Evolutionary conservation across 257 asterid species (phyloP), one percentile per base, ranked within the genome.

Genomic region (Solanum chmielewskii): DNA sequence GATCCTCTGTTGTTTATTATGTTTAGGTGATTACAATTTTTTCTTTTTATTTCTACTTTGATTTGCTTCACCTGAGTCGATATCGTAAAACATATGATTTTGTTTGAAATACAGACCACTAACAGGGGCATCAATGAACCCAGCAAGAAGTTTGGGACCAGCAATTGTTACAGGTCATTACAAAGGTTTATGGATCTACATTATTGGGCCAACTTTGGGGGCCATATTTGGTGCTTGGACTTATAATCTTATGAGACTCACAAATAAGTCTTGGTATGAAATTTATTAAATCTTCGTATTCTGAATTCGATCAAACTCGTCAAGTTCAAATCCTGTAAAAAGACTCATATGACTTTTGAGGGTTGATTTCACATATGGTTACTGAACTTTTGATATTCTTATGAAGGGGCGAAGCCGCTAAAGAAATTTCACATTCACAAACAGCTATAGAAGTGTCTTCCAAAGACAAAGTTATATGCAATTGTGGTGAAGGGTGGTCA

Each of bases 141-240:
- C 93, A 59, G 92, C 91, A 68, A 91, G 92, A 60, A 91, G 90
- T 86, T 89, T 90, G 81, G 92, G 92, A 18, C 91, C 93, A 86
- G 90, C 92, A 47, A 88, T 89, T 29, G 88, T 89, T 14, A 88
- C 89, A 78, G 86, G 60, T 29, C 80, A 42, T 15, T 92, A 90
- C 37, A 75, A 35, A 37, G 89, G 90, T 13, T 18, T 89, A 11
- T 90, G 92, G 93, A 80, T 90, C 31, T 92, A 88, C 52, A 73
- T 92, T 3, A 68, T 89, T 11, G 93, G 93, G 9, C 93, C 92
- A 41, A 89, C 23, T 25, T 35, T 82, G 1, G 92, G 92, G 29
- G 93, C 90, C 71, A 12, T 88, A 2, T 88, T 89, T 9, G 92
- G 92, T 56, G 88, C 89, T 59, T 92, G 90, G 91, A 87, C 81